These are phyloP conservation scores for Rubroboletus pulcherrimus DNA, from an alignment of 768 basidiomycete species.

Conservation along the genomic window DNA sequence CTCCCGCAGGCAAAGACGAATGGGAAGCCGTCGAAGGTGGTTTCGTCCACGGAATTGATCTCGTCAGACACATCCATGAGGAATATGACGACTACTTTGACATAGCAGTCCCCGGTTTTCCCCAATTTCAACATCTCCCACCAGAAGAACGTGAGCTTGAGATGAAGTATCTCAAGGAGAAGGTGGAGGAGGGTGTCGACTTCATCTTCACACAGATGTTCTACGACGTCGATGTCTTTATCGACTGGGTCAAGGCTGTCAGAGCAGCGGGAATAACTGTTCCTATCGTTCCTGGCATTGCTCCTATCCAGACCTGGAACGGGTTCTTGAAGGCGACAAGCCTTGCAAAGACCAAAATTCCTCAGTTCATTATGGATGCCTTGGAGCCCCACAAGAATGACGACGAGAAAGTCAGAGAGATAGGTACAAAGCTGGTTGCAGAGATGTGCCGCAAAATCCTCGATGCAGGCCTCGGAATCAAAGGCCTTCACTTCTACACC, in stretches of 20 bases:
- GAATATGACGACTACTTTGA: slow-evolving; percentile 92
- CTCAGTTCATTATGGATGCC: slow-evolving; percentile 66
- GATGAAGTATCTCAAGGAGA: slow-evolving; percentile 83
- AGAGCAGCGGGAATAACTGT: slow-evolving; percentile 83
- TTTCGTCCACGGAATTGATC: slow-evolving; percentile 87
- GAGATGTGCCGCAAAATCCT: slow-evolving; percentile 91
- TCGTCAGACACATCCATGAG: slow-evolving; percentile 81
- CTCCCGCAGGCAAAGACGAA: slow-evolving; percentile 80
- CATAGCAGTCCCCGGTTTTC: slow-evolving; percentile 91
- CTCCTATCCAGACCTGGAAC: slow-evolving; percentile 95
- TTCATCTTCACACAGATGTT: slow-evolving; percentile 99
- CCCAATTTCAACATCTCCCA: slow-evolving; percentile 72
- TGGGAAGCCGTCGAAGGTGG: slow-evolving; percentile 94
- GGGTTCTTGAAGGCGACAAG: slow-evolving; percentile 84
- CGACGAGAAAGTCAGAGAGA: slow-evolving; percentile 87
- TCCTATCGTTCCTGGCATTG: slow-evolving; percentile 91
- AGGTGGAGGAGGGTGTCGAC: slow-evolving; percentile 83
- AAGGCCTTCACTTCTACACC: slow-evolving; percentile 93
- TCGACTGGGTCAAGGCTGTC: slow-evolving; percentile 82
- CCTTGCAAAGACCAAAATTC: slow-evolving; percentile 76
- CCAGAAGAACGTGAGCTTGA: slow-evolving; percentile 73
- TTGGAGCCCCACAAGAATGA: slow-evolving; percentile 87
- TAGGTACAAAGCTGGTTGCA: slow-evolving; percentile 92
- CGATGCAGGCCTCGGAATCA: slow-evolving; percentile 73
- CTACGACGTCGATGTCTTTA: slow-evolving; percentile 89